A percentile compares a stretch with the other conserved stretches of the same genome.
These are phyloP conservation scores for Penicillium chermesinum DNA, from an alignment of 495 filamentous ascomycete species.

Conservation along the genomic window DNA sequence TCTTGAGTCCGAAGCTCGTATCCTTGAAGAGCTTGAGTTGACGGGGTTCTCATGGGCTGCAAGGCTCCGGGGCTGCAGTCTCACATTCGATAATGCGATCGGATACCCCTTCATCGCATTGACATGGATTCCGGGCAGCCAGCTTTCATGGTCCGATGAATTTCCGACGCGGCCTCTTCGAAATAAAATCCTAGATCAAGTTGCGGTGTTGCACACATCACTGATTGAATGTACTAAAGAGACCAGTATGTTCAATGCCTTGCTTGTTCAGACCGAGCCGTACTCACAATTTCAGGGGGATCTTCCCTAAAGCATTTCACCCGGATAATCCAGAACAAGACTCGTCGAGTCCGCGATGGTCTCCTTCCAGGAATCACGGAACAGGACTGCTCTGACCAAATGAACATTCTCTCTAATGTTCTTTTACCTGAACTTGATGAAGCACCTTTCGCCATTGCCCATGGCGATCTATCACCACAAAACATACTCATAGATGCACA, in stretches of 20 bases:
- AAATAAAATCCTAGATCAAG: constrained; percentile 8
- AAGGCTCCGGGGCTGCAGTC: constrained; percentile 6
- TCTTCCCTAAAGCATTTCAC: no score
- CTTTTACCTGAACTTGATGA: constrained; percentile 11
- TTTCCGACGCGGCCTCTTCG: constrained; percentile 8
- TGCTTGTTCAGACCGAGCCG: not conserved
- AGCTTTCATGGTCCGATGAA: constrained; percentile 7
- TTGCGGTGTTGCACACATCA: constrained; percentile 2
- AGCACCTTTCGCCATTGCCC: no score
- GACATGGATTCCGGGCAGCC: constrained; percentile 10
- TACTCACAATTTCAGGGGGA: no score
- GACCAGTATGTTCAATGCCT: constrained; percentile 5
- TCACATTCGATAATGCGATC: constrained; percentile 11
- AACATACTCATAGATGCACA: constrained; percentile 4
- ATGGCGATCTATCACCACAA: no score
- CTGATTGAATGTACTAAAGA: constrained; percentile 10
- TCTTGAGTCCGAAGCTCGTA: constrained; percentile 5
- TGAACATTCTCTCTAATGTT: constrained; percentile 7
- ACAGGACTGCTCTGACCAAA: constrained; percentile 9
- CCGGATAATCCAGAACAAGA: constrained; percentile 8
- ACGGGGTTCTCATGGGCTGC: constrained; percentile 12
- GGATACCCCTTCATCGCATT: constrained; percentile 9
- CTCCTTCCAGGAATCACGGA: constrained; percentile 9
- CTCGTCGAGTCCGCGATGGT: not conserved
- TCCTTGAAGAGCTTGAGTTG: constrained; percentile 6